Conservation (phyloP, 345 rosid species). For the Gossypioides kirkii region DNA sequence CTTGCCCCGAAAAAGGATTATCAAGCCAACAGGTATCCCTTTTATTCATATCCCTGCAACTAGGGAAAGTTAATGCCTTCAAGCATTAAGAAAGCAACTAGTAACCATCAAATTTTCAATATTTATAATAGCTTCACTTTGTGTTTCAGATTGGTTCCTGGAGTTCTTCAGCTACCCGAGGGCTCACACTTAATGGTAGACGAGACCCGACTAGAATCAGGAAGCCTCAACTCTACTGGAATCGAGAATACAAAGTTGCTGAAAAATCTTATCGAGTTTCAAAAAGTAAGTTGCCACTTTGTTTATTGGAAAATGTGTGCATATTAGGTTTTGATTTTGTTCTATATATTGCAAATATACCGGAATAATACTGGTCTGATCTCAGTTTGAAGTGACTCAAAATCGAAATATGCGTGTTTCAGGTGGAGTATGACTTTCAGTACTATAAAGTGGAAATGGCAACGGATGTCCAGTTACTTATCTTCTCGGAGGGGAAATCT, state of each 20-base stretch:
- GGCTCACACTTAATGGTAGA: constrained; percentile 74
- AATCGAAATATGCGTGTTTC: constrained; percentile 17
- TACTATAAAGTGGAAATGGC: constrained; percentile 86
- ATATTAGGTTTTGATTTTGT: background rate
- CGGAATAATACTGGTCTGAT: background rate
- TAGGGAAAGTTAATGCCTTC: background rate
- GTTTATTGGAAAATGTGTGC: background rate
- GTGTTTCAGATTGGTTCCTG: constrained; percentile 55
- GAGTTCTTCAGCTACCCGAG: constrained; percentile 71
- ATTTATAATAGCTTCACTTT: constrained; percentile 4
- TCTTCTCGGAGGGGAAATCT: constrained; percentile 81
- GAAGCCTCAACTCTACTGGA: constrained; percentile 73
- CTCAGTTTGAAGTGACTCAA: background rate
- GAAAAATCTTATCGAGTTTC: constrained; percentile 57
- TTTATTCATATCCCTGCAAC: background rate
- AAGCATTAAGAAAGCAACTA: background rate
- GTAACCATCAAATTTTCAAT: background rate
- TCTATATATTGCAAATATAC: background rate
- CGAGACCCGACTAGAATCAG: constrained; percentile 72
- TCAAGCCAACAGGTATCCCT: constrained; percentile 50
- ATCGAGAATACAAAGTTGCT: constrained; percentile 68
- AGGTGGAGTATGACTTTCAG: constrained; percentile 87
- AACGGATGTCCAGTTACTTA: constrained; percentile 71
- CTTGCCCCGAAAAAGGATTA: constrained; percentile 88
- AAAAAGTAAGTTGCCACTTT: constrained; percentile 48